A percentile compares a stretch with the other conserved stretches of the same genome.
These are phyloP conservation scores for Cyberlindnera galapagoensis DNA, from an alignment of 805 yeast genomes.

Conservation along the genomic window DNA sequence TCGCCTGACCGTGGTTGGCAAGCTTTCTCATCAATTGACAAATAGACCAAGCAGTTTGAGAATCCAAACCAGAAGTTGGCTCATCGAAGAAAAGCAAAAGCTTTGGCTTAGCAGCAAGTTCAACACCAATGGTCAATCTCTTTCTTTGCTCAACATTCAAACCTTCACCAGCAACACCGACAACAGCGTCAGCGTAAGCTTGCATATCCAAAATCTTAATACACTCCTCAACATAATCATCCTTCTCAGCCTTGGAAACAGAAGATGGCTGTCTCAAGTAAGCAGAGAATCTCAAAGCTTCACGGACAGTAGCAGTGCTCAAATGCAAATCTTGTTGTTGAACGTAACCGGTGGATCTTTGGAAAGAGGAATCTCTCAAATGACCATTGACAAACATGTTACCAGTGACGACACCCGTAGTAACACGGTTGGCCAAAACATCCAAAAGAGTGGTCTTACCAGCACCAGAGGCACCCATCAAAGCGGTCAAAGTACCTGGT, in stretches of 20 bases:
- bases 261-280: slow-evolving; percentile 55
- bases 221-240: slow-evolving; percentile 59
- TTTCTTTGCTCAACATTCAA: slow-evolving; percentile 60
- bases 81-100: slow-evolving; percentile 56
- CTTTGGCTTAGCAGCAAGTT: slow-evolving; percentile 59
- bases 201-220: slow-evolving; percentile 59
- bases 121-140: slow-evolving; percentile 61
- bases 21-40: slow-evolving; percentile 54
- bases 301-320: slow-evolving; percentile 61
- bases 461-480: slow-evolving; percentile 77
- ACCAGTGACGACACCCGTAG: slow-evolving; percentile 65
- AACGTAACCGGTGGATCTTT: slow-evolving; percentile 49
- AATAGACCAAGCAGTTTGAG: slow-evolving; percentile 64
- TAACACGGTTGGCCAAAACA: slow-evolving; percentile 63
- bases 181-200: slow-evolving; percentile 62
- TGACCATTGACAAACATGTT: slow-evolving; percentile 62
- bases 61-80: slow-evolving; percentile 65
- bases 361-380: slow-evolving; percentile 54
- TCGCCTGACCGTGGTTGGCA: slow-evolving; percentile 57
- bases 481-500: slow-evolving; percentile 76
- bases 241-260: slow-evolving; percentile 49
- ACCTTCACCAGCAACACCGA: slow-evolving; percentile 71
- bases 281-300: slow-evolving; percentile 63
- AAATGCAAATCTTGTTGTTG: slow-evolving; percentile 75
- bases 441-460: slow-evolving; percentile 73